Evolutionary conservation across 805 yeast genomes (phyloP).

Genomic region (Candida coquimbonensis): DNA sequence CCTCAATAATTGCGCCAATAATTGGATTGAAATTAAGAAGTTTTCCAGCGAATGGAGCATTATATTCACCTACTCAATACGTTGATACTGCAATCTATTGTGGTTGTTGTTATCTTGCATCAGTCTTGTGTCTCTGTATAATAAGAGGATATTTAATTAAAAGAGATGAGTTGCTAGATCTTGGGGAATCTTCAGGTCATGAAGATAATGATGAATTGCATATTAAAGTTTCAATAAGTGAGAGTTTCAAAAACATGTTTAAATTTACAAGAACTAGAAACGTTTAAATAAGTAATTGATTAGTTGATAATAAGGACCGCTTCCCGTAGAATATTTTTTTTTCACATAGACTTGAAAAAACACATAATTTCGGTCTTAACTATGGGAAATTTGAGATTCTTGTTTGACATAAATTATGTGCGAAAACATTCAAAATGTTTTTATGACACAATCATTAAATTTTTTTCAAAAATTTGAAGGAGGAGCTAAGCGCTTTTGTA

Average conservation of each 20-base stretch:
- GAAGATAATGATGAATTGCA: slow-evolving; percentile 24
- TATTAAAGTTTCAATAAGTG: slow-evolving; percentile 9
- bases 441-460: no score
- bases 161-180: slow-evolving; percentile 31
- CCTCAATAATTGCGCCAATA: slow-evolving; percentile 52
- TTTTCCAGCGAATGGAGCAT: slow-evolving; percentile 20
- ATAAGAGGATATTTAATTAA: slow-evolving; percentile 51
- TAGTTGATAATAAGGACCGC: no score
- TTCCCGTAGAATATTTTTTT: no score
- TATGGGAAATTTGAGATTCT: no score
- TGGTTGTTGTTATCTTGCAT: slow-evolving; percentile 46
- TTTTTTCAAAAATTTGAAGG: no score
- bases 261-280: slow-evolving; percentile 7
- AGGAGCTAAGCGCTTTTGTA: no score
- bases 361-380: no score
- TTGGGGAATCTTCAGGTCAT: slow-evolving; percentile 16
- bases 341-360: no score
- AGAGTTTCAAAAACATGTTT: slow-evolving; percentile 5
- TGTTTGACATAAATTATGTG: no score
- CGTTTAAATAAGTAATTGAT: neutral
- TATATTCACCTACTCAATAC: slow-evolving; percentile 40
- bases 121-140: slow-evolving; percentile 34
- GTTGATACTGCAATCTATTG: slow-evolving; percentile 49
- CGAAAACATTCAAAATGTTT: no score
- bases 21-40: slow-evolving; percentile 48